phyloP scores from a whole-genome alignment of 768 basidiomycete species.

The Tulasnella sp. region DNA sequence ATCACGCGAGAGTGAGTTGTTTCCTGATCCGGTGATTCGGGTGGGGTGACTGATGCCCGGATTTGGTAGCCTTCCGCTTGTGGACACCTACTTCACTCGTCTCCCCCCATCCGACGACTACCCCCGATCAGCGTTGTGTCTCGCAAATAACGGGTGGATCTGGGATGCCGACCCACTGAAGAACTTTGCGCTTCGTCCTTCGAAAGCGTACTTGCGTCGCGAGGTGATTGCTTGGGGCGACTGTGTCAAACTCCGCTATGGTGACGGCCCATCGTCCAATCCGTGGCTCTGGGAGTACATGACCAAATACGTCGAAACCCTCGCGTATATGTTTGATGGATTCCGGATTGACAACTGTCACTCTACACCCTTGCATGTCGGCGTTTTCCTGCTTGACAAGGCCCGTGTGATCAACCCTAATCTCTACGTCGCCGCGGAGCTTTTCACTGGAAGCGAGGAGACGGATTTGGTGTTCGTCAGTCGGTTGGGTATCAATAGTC shows the following conservation, averaged over 20 bases:
- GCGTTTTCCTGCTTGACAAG: conserved; percentile 84
- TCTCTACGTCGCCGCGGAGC: conserved; percentile 92
- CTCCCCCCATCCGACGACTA: conserved; percentile 39
- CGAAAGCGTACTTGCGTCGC: conserved; percentile 88
- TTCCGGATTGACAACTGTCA: conserved; percentile 99
- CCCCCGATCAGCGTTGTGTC: conserved; percentile 46
- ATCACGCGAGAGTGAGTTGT: conserved; percentile 52
- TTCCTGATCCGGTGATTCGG: no score
- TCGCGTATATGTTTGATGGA: conserved; percentile 80
- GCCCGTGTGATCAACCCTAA: conserved; percentile 81
- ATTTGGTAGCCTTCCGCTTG: conserved; percentile 54
- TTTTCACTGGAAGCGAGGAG: conserved; percentile 92
- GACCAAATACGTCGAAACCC: conserved; percentile 63
- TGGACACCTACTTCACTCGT: conserved; percentile 89
- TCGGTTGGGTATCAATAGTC: conserved; percentile 81
- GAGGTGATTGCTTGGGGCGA: conserved; percentile 98
- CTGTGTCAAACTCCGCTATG: conserved; percentile 96
- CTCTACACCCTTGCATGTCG: conserved; percentile 93
- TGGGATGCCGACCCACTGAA: conserved; percentile 90
- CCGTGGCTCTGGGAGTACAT: conserved; percentile 95
- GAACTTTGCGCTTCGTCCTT: conserved; percentile 86
- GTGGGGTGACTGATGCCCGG: neutral
- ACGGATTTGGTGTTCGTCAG: conserved; percentile 88
- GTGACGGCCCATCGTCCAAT: conserved; percentile 61
- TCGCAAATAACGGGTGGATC: conserved; percentile 99